Conservation (phyloP, 805 yeast species). For the Zygosaccharomyces rouxii region DNA sequence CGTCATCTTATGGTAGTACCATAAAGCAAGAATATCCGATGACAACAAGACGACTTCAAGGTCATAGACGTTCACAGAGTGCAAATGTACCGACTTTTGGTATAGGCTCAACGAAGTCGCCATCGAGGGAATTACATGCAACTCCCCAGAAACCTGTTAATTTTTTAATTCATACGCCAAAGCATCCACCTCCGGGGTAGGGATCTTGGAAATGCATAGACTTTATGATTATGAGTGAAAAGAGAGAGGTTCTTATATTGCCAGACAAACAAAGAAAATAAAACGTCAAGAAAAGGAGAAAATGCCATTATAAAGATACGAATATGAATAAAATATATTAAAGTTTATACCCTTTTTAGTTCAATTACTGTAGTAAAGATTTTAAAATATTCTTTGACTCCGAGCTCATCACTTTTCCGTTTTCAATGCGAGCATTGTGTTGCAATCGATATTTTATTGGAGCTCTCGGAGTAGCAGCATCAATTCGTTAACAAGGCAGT, state of each 20-base stretch:
- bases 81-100: conserved; percentile 17
- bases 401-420: too few species aligned
- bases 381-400: too few species aligned
- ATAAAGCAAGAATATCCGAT: conserved; percentile 7
- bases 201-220: neutral
- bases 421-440: too few species aligned
- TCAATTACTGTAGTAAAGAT: neutral
- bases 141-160: conserved; percentile 27
- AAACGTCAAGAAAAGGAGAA: neutral
- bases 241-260: neutral
- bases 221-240: too few species aligned
- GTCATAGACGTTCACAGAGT: conserved; percentile 31
- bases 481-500: too few species aligned
- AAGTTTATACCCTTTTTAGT: conserved; percentile 3
- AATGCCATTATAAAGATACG: neutral
- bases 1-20: conserved; percentile 6
- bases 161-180: conserved; percentile 33
- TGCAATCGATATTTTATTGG: too few species aligned
- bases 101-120: conserved; percentile 13
- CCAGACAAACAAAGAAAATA: neutral
- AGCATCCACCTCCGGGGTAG: conserved; percentile 32
- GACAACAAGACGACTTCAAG: conserved; percentile 5
- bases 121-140: conserved; percentile 13
- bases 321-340: neutral
- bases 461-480: too few species aligned